Conservation (phyloP, 768 basidiomycete species). For the Tulasnella sp. region DNA sequence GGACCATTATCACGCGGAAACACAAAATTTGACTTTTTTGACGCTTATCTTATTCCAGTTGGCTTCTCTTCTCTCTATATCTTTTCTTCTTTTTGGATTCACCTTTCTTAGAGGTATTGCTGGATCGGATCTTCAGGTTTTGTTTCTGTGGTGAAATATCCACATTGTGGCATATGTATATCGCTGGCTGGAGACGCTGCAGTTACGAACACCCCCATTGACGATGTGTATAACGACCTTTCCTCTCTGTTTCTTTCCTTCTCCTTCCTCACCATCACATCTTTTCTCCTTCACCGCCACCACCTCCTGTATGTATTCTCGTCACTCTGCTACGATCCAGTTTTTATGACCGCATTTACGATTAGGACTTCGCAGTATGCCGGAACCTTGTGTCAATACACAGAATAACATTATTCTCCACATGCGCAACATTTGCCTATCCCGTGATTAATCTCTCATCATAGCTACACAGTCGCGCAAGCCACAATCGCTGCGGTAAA, state of each 20-base stretch:
- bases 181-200: background rate
- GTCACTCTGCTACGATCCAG: background rate
- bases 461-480: background rate
- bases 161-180: constrained; percentile 41
- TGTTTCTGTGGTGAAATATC: background rate
- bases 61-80: background rate
- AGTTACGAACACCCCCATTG: constrained; percentile 2
- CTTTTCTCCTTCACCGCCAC: background rate
- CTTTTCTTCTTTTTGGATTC: background rate
- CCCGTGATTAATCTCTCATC: background rate
- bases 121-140: background rate
- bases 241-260: background rate
- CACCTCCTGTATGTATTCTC: constrained; percentile 13
- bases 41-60: constrained; percentile 16
- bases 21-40: background rate
- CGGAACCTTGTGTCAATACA: constrained; percentile 6
- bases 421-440: background rate
- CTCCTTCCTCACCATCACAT: background rate
- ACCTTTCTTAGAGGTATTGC: constrained; percentile 4
- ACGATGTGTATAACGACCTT: background rate
- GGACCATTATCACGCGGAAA: background rate
- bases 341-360: background rate
- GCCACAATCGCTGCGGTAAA: background rate
- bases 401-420: background rate
- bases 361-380: background rate